Evolutionary conservation across 768 basidiomycete species (phyloP), one percentile per base, ranked within the genome.

Genomic region (Amanita brunnescens): DNA sequence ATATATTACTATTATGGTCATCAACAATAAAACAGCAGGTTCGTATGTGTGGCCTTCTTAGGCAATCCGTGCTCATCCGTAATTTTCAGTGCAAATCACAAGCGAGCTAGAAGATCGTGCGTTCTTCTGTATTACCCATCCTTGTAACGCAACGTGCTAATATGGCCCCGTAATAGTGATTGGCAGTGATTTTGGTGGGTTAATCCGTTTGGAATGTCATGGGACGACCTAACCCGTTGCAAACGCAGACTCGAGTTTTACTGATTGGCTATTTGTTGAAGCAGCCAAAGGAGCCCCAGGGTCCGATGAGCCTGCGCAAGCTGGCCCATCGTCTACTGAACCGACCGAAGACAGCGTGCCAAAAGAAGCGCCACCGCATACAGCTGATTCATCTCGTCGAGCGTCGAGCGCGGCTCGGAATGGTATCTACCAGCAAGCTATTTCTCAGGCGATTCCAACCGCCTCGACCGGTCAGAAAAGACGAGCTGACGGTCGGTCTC

Each of bases 1-100:
- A 66, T 94, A 91, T 61, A 91, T 93, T 52, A 91, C 88, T 16
- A 94, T 94, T 53, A 92, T 94, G 91, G 79, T 94, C 42, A 91
- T 92, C 57, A 94, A 94, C 63, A 87, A 88, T 67, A 94, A 93
- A 73, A 83, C 85, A 52, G 67, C 80, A 55, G 78, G 88, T 85
- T 58, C 30, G 82, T 69, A 24, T 6, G 16, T 34, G n/a, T 16
- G 12, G 49, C 38, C 23, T n/a, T n/a, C 30, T 12, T 12, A 6
- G 9, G 29, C 6, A 6, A 33, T 38, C 16, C 7, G 52, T 40
- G 47, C 13, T 52, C 6, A 45, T 51, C 47, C 57, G 59, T 53
- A 59, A 38, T 48, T 52, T 50, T 46, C 61, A 87, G 91, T 77
- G 43, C 89, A 92, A 77, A 91, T 95, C 66, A 87, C 85, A n/a